Evolutionary conservation across 2,329 filamentous ascomycete genomes (phyloP).

Genomic region (Stagonosporopsis tanaceti): DNA sequence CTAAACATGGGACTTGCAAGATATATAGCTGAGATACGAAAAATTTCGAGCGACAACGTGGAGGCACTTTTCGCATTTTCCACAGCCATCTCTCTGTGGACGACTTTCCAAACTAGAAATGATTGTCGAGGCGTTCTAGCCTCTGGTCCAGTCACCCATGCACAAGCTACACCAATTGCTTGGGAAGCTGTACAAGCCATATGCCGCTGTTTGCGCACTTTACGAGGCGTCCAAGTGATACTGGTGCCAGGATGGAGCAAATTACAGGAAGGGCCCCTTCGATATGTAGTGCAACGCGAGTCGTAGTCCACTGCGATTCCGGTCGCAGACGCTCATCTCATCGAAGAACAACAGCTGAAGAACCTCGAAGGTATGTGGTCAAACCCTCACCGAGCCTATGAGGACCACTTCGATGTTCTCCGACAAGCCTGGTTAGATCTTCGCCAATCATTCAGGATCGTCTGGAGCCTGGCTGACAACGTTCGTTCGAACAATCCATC

Average conservation of each 20-base stretch:
- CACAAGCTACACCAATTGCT: not conserved
- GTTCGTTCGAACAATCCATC: not conserved
- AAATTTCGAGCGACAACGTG: conserved; percentile 51
- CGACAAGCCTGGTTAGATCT: conserved; percentile 24
- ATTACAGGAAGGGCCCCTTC: conserved; percentile 27
- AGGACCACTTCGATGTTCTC: conserved; percentile 36
- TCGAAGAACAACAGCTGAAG: conserved; percentile 27
- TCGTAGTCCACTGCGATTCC: conserved; percentile 35
- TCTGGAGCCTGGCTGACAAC: conserved; percentile 29
- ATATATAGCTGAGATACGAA: conserved; percentile 31
- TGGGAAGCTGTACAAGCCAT: not conserved
- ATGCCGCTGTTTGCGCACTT: conserved; percentile 20
- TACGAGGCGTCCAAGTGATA: conserved; percentile 37
- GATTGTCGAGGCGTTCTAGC: conserved; percentile 9
- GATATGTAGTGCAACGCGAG: conserved; percentile 30
- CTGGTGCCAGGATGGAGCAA: conserved; percentile 35
- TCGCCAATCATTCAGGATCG: conserved; percentile 31
- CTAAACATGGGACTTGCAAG: conserved; percentile 34
- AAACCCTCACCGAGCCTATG: conserved; percentile 28
- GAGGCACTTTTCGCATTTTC: conserved; percentile 49
- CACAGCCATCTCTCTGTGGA: conserved; percentile 26
- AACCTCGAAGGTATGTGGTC: conserved; percentile 36
- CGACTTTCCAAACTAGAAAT: conserved; percentile 23
- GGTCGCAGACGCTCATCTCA: conserved; percentile 21
- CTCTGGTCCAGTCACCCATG: too few species aligned